Conservation (phyloP, 2,329 filamentous ascomycete genomes). For the Drechslera avenae region DNA sequence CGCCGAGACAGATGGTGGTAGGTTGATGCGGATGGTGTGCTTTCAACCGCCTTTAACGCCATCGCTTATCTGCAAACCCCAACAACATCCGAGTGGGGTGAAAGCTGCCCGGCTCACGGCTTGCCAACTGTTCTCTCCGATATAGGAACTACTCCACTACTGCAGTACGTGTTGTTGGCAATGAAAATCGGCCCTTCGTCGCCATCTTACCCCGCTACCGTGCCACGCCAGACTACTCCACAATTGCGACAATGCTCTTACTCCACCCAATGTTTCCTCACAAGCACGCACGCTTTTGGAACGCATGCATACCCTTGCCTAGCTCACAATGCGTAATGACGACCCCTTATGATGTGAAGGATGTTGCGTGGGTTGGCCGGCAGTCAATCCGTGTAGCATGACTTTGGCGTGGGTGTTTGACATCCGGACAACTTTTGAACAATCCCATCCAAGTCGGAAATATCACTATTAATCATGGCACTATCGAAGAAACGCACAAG, state of each 20-base stretch:
- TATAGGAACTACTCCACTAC: conserved; percentile 9
- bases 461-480: conserved; percentile 7
- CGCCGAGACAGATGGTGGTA: too few relatives aligned
- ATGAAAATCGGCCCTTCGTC: conserved; percentile 1
- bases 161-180: neutral
- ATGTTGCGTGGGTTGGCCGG: too few relatives aligned
- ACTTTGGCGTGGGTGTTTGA: neutral
- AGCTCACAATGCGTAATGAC: neutral
- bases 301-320: neutral
- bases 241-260: conserved; percentile 26
- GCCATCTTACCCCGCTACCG: conserved; percentile 9
- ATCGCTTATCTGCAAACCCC: conserved; percentile 28
- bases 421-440: neutral
- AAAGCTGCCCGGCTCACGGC: neutral
- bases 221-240: conserved; percentile 28
- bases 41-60: conserved; percentile 31
- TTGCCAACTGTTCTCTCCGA: conserved; percentile 13
- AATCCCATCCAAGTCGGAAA: neutral
- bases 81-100: conserved; percentile 12
- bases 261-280: conserved; percentile 9
- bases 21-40: conserved; percentile 36
- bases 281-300: neutral
- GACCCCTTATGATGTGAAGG: too few relatives aligned
- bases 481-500: conserved; percentile 23
- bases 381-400: neutral